These are phyloP conservation scores for Pythium insidiosum DNA, from an alignment of 352 stramenopile genomes.

Conservation along the genomic window DNA sequence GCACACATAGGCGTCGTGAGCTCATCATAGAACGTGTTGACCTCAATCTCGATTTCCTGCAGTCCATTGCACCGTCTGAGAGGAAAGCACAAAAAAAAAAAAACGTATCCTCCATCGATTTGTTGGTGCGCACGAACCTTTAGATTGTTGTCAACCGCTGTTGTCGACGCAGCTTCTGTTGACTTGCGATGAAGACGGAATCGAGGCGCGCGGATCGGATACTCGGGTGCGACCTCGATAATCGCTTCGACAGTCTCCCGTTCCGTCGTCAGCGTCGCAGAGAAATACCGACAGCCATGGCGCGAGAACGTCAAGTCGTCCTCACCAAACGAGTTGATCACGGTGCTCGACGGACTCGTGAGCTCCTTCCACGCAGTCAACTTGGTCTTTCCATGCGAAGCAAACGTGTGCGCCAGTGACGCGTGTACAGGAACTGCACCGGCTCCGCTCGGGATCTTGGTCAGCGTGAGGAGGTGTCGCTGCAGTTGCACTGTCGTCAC, in stretches of 20 bases:
- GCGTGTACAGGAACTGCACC: conserved; percentile 26
- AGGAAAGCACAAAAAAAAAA: not conserved
- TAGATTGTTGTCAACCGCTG: conserved; percentile 38
- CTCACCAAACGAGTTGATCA: conserved; percentile 38
- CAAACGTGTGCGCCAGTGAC: conserved; percentile 30
- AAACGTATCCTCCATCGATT: too few species aligned
- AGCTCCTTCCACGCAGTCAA: conserved; percentile 48
- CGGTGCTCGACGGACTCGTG: conserved; percentile 11
- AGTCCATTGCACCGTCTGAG: not conserved
- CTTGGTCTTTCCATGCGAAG: conserved; percentile 31
- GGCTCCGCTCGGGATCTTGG: conserved; percentile 21
- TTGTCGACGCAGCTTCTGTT: conserved; percentile 8
- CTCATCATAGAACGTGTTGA: conserved; percentile 67
- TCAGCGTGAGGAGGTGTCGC: conserved; percentile 33
- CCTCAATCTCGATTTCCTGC: conserved; percentile 70
- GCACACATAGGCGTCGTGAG: conserved; percentile 31
- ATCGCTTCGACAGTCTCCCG: conserved; percentile 30
- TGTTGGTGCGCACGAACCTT: conserved; percentile 38
- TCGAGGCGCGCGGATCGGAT: conserved; percentile 47
- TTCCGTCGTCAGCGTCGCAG: conserved; percentile 35
- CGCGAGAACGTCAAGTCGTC: conserved; percentile 23
- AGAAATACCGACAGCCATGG: conserved; percentile 44
- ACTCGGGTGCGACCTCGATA: conserved; percentile 58
- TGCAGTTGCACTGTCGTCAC: conserved; percentile 29
- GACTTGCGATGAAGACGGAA: conserved; percentile 50